Base-by-base conservation (phyloP, 1,284 basidiomycete species). In the Leccinum ponderosum region DNA sequence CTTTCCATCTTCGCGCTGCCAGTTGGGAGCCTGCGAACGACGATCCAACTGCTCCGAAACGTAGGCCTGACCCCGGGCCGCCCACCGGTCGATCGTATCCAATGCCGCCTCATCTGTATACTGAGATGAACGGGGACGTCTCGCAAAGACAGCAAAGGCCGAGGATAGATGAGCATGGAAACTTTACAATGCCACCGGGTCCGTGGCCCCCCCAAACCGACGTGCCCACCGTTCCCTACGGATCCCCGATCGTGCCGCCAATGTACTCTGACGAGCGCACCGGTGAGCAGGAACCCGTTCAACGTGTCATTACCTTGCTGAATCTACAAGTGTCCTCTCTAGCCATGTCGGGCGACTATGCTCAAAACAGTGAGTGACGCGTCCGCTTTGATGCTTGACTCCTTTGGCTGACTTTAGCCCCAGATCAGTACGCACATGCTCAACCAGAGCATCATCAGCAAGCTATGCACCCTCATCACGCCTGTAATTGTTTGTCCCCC, bases 211-310 rank as follows among this genome's bases (percentile, higher is more conserved):
- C 57, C 29, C 73, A 75, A 20, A 62, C 74, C 22, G 73, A 74
- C 39, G 61, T 73, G 17, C 44, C 62, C 27, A 67, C 55, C 63
- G 69, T 62, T 39, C 54, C 74, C 33, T 83, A 81, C 65, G 74
- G 67, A 35, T 72, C 77, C 29, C 69, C 75, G 59, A 69, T 75
- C 59, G 69, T 80, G 31, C 61, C 78, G 14, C 74, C 77, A 57
- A 73, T 79, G 59, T 83, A 82, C 64, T 73, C 80, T 37, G 81
- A 81, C 60, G 81, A 82, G 56, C 78, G 81, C 56, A 73, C 75
- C 53, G 75, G 80, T 81, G 67, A 69, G 78, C 70, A 6, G 3
- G 42, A 50, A 54, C 61, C 33, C 54, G 56, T 55, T 53, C 56
- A 22, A 42, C 55, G 53, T 59, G 53, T 33, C 29, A 27, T 50